Evolutionary conservation across 129 eudicot genomes (phyloP).

Genomic region (Lactuca sativa): DNA sequence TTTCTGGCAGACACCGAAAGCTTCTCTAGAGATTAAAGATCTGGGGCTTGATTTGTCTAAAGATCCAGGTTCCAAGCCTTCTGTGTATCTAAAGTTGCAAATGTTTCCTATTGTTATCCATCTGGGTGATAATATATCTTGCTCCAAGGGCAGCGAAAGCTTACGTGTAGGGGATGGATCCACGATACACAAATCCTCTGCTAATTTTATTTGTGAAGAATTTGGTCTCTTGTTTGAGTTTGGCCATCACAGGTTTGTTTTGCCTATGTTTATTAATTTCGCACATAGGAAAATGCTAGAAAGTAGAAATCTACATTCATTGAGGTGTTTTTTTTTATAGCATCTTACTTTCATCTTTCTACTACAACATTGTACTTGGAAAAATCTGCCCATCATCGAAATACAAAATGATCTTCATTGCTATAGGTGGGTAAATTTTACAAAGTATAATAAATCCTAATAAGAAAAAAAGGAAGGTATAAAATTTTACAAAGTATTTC

Average conservation of each 20-base stretch:
- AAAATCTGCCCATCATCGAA: not conserved
- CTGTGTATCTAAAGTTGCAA: slow-evolving; percentile 70
- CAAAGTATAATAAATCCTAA: too few relatives aligned
- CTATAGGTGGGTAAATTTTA: not conserved
- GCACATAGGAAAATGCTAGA: not conserved
- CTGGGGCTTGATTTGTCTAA: slow-evolving; percentile 68
- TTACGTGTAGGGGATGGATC: slow-evolving; percentile 36
- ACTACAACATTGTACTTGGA: not conserved
- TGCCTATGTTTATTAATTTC: not conserved
- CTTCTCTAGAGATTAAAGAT: slow-evolving; percentile 72
- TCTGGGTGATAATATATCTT: slow-evolving; percentile 45
- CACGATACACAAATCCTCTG: slow-evolving; percentile 41
- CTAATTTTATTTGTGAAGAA: slow-evolving; percentile 83
- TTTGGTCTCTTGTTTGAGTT: slow-evolving; percentile 71
- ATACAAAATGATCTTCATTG: not conserved
- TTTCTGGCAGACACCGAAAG: slow-evolving; percentile 76
- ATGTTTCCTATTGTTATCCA: slow-evolving; percentile 64
- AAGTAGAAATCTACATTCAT: not conserved
- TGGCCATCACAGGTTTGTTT: slow-evolving; percentile 72
- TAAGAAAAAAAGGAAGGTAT: too few relatives aligned
- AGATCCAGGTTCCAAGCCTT: slow-evolving; percentile 68
- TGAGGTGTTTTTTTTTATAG: not conserved
- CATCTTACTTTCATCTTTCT: not conserved
- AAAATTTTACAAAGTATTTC: too few relatives aligned
- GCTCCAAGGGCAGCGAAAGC: slow-evolving; percentile 34